phyloP scores from a whole-genome alignment of 495 filamentous ascomycete genomes.

The Tuber borchii region DNA sequence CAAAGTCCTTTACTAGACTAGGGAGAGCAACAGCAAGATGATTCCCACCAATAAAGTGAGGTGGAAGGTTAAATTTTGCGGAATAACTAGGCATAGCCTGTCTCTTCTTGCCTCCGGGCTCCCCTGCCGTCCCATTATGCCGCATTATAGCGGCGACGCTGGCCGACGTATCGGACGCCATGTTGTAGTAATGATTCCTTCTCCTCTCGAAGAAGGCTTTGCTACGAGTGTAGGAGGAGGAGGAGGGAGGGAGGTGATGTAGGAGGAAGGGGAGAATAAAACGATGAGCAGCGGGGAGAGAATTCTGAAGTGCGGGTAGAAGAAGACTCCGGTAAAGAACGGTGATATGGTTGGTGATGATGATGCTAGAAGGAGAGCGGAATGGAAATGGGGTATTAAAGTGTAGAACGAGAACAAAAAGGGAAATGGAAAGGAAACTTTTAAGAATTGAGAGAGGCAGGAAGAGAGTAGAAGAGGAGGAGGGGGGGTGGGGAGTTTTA shows the following conservation, averaged over 20 bases:
- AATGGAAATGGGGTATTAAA: slow-evolving; percentile 1
- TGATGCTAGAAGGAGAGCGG: neutral
- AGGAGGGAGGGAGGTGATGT: slow-evolving; percentile 4
- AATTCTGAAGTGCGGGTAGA: neutral
- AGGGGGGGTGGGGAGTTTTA: neutral
- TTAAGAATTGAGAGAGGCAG: neutral
- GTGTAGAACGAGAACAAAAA: neutral
- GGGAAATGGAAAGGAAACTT: neutral
- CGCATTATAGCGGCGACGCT: slow-evolving; percentile 34
- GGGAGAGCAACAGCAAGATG: slow-evolving; percentile 68
- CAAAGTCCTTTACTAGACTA: slow-evolving; percentile 88
- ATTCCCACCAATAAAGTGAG: slow-evolving; percentile 96
- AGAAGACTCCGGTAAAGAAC: neutral
- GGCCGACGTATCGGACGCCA: slow-evolving; percentile 35
- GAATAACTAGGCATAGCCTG: slow-evolving; percentile 48
- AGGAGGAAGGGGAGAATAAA: slow-evolving; percentile 10
- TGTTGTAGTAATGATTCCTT: slow-evolving; percentile 13
- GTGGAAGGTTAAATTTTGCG: slow-evolving; percentile 68
- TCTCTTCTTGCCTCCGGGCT: slow-evolving; percentile 32
- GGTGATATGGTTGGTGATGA: neutral
- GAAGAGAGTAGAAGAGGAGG: neutral
- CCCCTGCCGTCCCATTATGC: slow-evolving; percentile 25
- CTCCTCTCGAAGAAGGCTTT: slow-evolving; percentile 9
- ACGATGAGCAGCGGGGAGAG: slow-evolving; percentile 20
- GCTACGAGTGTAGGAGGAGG: neutral